Evolutionary conservation across 345 rosid genomes (phyloP).

Genomic region (Erodium maritimum): DNA sequence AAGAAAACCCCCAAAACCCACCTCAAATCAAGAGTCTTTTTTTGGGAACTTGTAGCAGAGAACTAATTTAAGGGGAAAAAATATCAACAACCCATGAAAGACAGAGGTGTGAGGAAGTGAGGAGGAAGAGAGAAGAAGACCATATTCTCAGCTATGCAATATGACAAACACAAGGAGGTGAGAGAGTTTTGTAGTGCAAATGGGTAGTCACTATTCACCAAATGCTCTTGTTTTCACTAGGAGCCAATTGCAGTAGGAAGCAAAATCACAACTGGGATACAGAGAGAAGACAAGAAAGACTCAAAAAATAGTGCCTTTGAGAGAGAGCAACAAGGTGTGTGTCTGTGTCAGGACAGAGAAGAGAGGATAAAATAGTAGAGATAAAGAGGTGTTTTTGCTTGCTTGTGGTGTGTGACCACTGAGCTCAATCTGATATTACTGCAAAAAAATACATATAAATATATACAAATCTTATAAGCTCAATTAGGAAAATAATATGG

Average conservation of each 20-base stretch:
- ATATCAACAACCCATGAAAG: slow-evolving; percentile 13
- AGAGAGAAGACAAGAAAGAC: slow-evolving; percentile 7
- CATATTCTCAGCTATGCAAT: slow-evolving; percentile 30
- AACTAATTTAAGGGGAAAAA: not conserved
- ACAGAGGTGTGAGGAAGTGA: slow-evolving; percentile 16
- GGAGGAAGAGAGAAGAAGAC: slow-evolving; percentile 15
- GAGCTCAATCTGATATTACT: slow-evolving; percentile 25
- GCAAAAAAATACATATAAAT: slow-evolving; percentile 5
- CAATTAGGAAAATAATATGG: not conserved
- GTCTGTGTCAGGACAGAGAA: slow-evolving; percentile 17
- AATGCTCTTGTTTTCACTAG: not conserved
- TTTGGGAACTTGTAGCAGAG: not conserved
- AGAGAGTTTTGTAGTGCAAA: slow-evolving; percentile 19
- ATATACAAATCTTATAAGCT: not conserved
- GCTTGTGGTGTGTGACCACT: slow-evolving; percentile 12
- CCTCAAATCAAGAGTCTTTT: slow-evolving; percentile 19
- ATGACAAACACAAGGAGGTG: slow-evolving; percentile 42
- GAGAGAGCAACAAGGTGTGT: slow-evolving; percentile 16
- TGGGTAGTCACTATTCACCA: slow-evolving; percentile 2
- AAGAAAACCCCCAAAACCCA: slow-evolving; percentile 16
- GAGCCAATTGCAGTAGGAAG: slow-evolving; percentile 27
- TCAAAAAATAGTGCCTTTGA: slow-evolving; percentile 4
- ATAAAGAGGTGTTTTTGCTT: not conserved
- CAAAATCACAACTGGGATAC: slow-evolving; percentile 18
- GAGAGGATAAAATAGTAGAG: slow-evolving; percentile 9